These are phyloP conservation scores for Eimeria tenella DNA, from an alignment of 169 alveolate genomes.

Conservation along the genomic window DNA sequence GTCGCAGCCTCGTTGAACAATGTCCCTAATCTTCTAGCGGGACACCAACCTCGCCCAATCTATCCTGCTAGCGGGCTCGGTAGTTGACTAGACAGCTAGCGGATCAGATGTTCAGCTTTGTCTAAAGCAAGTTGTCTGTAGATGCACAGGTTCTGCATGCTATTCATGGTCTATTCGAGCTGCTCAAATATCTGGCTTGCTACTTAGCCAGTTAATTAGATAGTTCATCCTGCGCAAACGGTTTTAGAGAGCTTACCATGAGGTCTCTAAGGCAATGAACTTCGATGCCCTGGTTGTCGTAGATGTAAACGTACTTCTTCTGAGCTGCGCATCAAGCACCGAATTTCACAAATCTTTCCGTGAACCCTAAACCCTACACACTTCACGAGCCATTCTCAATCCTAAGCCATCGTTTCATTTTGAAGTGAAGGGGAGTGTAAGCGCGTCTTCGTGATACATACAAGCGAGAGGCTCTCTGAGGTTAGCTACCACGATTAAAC, in stretches of 20 bases:
- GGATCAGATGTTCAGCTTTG: too few species aligned
- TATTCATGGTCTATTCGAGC: too few species aligned
- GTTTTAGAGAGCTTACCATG: conserved; percentile 77
- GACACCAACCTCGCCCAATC: too few species aligned
- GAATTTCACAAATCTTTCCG: background rate
- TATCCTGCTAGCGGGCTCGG: background rate
- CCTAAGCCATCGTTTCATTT: background rate
- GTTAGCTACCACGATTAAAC: too few species aligned
- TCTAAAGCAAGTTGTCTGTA: too few species aligned
- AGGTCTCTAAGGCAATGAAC: conserved; percentile 91
- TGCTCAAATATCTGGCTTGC: background rate
- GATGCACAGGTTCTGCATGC: too few species aligned
- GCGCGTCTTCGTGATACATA: too few species aligned
- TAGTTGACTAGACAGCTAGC: background rate
- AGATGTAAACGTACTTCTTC: conserved; percentile 73
- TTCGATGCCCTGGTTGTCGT: conserved; percentile 95
- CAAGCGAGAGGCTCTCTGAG: too few species aligned
- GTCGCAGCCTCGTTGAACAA: too few species aligned
- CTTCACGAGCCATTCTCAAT: background rate
- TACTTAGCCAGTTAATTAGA: background rate
- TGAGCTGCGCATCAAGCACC: conserved; percentile 30
- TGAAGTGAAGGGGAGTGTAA: background rate
- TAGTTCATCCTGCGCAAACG: background rate
- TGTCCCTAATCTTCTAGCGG: too few species aligned
- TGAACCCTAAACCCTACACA: conserved; percentile 35